Evolutionary conservation across 1,284 basidiomycete genomes (phyloP).

Genomic region (Rhizopogon parksii): DNA sequence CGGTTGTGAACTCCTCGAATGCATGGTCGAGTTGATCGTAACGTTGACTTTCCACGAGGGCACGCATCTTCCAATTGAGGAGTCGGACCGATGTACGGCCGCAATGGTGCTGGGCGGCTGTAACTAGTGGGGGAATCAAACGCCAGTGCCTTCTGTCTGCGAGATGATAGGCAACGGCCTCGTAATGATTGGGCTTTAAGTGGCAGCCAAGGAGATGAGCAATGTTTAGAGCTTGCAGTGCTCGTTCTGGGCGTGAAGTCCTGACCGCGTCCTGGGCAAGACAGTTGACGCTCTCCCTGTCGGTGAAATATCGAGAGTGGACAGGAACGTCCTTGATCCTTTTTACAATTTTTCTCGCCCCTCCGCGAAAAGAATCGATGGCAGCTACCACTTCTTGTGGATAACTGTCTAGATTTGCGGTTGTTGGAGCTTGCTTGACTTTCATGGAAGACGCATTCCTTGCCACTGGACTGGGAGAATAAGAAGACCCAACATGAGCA

Average conservation of each 20-base stretch:
- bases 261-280: conserved; percentile 41
- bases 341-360: conserved; percentile 10
- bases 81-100: conserved; percentile 46
- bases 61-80: conserved; percentile 62
- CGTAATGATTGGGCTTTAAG: conserved; percentile 52
- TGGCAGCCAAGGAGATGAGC: conserved; percentile 42
- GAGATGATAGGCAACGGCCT: conserved; percentile 44
- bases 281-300: conserved; percentile 34
- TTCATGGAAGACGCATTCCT: not conserved
- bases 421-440: not conserved
- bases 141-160: conserved; percentile 43
- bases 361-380: conserved; percentile 21
- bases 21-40: conserved; percentile 40
- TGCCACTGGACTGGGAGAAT: not conserved
- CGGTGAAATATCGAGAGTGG: conserved; percentile 27
- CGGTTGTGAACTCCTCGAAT: conserved; percentile 43
- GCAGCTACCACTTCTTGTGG: conserved; percentile 21
- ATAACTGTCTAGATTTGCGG: conserved; percentile 12
- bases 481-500: not conserved
- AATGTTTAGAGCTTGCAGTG: conserved; percentile 39
- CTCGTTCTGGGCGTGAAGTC: conserved; percentile 33
- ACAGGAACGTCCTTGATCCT: conserved; percentile 21
- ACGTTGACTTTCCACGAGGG: conserved; percentile 45
- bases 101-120: conserved; percentile 39
- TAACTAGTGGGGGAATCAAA: conserved; percentile 39